These are phyloP conservation scores for Melaleuca alternifolia DNA, from an alignment of 345 rosid genomes.

Conservation along the genomic window DNA sequence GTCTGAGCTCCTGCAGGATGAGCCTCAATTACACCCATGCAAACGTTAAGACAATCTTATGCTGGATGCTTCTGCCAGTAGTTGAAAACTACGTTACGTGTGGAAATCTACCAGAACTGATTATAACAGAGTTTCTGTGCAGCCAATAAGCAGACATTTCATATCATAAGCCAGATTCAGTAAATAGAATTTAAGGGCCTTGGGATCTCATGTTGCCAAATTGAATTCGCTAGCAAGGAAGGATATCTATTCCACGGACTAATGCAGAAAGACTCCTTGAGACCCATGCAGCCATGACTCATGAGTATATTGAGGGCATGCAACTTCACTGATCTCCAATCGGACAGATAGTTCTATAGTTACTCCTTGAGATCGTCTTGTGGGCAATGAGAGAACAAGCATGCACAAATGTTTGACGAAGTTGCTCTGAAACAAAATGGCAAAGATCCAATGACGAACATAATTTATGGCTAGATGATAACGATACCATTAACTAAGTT, in stretches of 20 bases:
- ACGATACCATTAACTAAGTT: background rate
- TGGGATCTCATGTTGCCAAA: background rate
- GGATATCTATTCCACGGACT: background rate
- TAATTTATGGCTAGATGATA: background rate
- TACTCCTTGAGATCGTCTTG: background rate
- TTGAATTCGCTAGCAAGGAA: background rate
- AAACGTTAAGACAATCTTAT: background rate
- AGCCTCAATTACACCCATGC: background rate
- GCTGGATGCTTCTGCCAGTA: background rate
- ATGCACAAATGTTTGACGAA: background rate
- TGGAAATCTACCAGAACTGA: background rate
- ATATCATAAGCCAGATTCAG: background rate
- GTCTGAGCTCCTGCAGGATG: conserved; percentile 4
- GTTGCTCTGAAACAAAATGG: background rate
- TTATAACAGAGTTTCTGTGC: background rate
- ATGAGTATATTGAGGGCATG: background rate
- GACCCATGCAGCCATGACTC: background rate
- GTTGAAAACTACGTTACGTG: background rate
- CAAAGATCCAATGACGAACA: background rate
- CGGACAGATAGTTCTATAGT: background rate
- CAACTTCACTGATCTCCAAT: background rate
- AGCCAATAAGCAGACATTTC: background rate
- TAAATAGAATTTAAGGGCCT: background rate
- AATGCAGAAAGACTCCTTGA: background rate
- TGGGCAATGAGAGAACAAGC: background rate